Conservation (phyloP, 805 yeast species). For the Nakazawaea molendinolei region DNA sequence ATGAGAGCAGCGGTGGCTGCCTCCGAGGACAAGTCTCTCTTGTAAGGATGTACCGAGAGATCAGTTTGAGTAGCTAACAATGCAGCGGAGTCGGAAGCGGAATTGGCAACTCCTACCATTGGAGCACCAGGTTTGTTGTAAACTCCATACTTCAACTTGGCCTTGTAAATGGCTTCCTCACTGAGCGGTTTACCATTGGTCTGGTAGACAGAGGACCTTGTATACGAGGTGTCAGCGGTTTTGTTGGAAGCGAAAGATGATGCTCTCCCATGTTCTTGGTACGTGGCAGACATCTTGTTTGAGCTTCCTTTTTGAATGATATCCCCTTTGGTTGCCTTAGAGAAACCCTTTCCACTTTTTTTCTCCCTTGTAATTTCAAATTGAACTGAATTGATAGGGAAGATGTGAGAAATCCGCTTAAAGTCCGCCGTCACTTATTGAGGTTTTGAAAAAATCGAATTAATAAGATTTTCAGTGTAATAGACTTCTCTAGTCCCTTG, state of each 20-base stretch:
- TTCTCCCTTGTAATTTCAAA: too few species aligned
- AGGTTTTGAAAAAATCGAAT: too few species aligned
- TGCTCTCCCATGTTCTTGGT: slow-evolving; percentile 6
- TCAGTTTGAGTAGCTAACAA: slow-evolving; percentile 64
- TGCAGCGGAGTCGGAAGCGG: slow-evolving; percentile 74
- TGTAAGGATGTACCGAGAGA: slow-evolving; percentile 58
- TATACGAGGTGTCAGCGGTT: slow-evolving; percentile 11
- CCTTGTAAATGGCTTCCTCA: slow-evolving; percentile 69
- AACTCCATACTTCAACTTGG: slow-evolving; percentile 63
- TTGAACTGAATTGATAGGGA: too few species aligned
- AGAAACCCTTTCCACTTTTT: too few species aligned
- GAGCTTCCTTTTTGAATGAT: too few species aligned
- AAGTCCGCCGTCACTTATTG: too few species aligned
- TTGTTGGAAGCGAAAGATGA: slow-evolving; percentile 10
- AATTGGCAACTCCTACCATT: slow-evolving; percentile 56
- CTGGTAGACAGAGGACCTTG: slow-evolving; percentile 48
- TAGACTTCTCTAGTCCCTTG: too few species aligned
- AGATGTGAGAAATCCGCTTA: too few species aligned
- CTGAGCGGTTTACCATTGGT: slow-evolving; percentile 65
- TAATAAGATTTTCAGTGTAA: too few species aligned
- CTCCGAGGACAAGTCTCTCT: slow-evolving; percentile 50
- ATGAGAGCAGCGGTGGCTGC: slow-evolving; percentile 61
- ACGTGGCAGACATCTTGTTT: slow-evolving; percentile 9
- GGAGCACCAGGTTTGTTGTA: slow-evolving; percentile 45
- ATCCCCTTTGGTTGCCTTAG: too few species aligned